A percentile compares a stretch with the other conserved stretches of the same genome.
Evolutionary conservation across 1,284 basidiomycete species (phyloP).

Genomic region (Anthracocystis walkeri): DNA sequence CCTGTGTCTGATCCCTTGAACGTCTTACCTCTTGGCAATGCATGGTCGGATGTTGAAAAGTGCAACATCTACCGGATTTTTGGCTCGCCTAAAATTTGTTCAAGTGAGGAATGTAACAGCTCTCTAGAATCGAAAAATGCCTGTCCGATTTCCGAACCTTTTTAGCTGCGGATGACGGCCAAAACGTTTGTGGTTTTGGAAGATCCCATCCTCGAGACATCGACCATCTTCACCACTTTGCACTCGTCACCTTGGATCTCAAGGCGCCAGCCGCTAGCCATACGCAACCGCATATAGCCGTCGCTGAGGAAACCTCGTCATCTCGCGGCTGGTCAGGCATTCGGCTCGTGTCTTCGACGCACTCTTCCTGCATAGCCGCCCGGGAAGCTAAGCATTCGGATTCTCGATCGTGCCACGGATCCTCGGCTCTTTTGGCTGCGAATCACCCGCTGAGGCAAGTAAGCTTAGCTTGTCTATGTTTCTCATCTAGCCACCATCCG

Average conservation of each 20-base stretch:
- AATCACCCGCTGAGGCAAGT: neutral
- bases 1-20: neutral
- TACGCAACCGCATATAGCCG: neutral
- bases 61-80: constrained; percentile 25
- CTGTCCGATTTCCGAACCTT: constrained; percentile 27
- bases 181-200: neutral
- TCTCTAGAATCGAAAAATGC: neutral
- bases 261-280: neutral
- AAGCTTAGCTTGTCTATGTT: neutral
- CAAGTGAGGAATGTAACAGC: neutral
- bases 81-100: neutral
- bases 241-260: neutral
- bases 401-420: neutral
- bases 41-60: constrained; percentile 34
- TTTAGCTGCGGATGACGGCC: constrained; percentile 7
- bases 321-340: neutral
- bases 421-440: neutral
- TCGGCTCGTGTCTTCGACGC: neutral
- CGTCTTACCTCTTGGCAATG: constrained; percentile 3
- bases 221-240: neutral
- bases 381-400: too few species aligned
- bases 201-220: neutral
- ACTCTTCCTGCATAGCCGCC: neutral
- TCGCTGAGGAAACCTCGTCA: neutral
- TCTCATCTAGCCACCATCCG: neutral